These are phyloP conservation scores for Mycena sp. DNA, from an alignment of 1,284 basidiomycete genomes.

Conservation along the genomic window DNA sequence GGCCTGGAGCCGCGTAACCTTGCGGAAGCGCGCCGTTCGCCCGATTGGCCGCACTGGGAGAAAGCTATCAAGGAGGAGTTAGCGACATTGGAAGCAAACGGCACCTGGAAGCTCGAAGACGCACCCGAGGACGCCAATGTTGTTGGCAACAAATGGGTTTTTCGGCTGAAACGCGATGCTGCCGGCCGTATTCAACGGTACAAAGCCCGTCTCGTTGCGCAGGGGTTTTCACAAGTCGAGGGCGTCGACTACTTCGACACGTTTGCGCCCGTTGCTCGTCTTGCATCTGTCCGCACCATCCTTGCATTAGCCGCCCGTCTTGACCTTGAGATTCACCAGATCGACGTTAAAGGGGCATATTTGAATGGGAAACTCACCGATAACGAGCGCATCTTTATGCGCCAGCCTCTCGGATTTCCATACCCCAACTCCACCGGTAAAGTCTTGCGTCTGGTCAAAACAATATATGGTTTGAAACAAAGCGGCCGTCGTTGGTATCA, in stretches of 20 bases:
- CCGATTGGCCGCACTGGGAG: slow-evolving; percentile 39
- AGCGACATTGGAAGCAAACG: slow-evolving; percentile 30
- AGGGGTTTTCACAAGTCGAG: too few relatives aligned
- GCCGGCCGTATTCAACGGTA: slow-evolving; percentile 36
- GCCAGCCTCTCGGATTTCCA: slow-evolving; percentile 17
- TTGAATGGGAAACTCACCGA: slow-evolving; percentile 41
- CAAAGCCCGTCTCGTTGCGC: too few relatives aligned
- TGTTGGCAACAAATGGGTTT: slow-evolving; percentile 21
- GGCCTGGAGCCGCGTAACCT: slow-evolving; percentile 1
- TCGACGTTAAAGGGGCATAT: too few relatives aligned
- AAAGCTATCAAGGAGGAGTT: slow-evolving; percentile 43
- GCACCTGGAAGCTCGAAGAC: slow-evolving; percentile 33
- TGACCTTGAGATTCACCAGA: too few relatives aligned
- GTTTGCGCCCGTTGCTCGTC: too few relatives aligned
- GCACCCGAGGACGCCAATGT: slow-evolving; percentile 33
- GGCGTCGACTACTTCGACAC: too few relatives aligned
- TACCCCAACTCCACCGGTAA: slow-evolving; percentile 5
- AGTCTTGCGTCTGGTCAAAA: slow-evolving; percentile 5
- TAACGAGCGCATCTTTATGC: slow-evolving; percentile 13
- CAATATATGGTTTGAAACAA: slow-evolving; percentile 13
- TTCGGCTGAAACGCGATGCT: neutral
- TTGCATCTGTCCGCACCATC: too few relatives aligned
- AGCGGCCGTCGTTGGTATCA: slow-evolving; percentile 15
- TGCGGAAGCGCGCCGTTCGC: neutral
- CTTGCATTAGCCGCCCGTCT: too few relatives aligned